phyloP scores from a whole-genome alignment of 306 rosid genomes.

The Ormosia emarginata region DNA sequence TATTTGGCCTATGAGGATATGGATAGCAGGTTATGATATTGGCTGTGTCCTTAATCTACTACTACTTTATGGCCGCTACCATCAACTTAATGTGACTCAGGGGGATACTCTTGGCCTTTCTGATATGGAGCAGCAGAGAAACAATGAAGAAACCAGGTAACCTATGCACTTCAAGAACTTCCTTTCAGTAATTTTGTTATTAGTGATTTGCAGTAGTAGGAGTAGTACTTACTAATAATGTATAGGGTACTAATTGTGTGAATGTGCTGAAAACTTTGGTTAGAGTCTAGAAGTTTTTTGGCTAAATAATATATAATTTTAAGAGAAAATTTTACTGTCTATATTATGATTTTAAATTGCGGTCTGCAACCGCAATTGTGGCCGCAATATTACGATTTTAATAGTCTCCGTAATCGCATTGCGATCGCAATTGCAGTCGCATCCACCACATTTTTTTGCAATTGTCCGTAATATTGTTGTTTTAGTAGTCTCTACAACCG shows the following conservation, averaged over 20 bases:
- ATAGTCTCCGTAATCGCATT: no score
- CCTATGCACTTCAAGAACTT: neutral
- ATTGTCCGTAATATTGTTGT: no score
- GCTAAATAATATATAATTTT: no score
- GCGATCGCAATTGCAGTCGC: no score
- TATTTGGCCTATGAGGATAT: conserved; percentile 93
- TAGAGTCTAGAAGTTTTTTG: neutral
- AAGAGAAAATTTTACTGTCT: no score
- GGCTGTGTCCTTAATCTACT: conserved; percentile 66
- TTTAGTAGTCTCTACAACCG: no score
- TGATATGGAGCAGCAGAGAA: conserved; percentile 63
- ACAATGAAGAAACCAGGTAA: conserved; percentile 73
- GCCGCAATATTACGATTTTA: no score
- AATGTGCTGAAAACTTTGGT: neutral
- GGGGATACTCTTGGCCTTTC: conserved; percentile 41
- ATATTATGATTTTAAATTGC: no score
- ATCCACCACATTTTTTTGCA: no score
- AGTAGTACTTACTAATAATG: neutral
- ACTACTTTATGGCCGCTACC: conserved; percentile 67
- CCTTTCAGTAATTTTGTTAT: neutral
- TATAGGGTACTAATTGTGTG: neutral
- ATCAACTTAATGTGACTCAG: conserved; percentile 43
- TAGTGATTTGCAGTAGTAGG: neutral
- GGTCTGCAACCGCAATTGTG: no score
- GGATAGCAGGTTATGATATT: conserved; percentile 79